These are phyloP conservation scores for Omphalea diandra DNA, from an alignment of 441 rosid genomes.

Conservation along the genomic window DNA sequence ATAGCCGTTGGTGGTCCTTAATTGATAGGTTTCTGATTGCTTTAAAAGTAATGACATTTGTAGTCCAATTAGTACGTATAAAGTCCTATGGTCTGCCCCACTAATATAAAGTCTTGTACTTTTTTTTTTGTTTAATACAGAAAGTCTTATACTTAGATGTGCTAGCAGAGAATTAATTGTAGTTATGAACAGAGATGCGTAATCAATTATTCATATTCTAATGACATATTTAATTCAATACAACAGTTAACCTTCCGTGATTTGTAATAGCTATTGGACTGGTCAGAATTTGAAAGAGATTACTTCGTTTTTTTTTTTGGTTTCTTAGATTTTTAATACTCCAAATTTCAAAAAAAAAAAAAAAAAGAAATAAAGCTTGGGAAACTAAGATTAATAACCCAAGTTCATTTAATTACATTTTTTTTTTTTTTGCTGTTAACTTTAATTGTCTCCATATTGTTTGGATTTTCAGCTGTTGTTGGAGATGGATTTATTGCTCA, in stretches of 20 bases:
- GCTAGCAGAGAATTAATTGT: background rate
- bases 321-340: no score
- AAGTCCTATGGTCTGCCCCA: no score
- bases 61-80: background rate
- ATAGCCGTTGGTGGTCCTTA: background rate
- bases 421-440: no score
- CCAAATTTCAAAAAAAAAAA: no score
- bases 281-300: background rate
- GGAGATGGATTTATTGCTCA: slow-evolving; percentile 67
- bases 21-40: background rate
- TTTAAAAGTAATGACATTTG: background rate
- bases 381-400: no score
- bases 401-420: no score
- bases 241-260: background rate
- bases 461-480: slow-evolving; percentile 36
- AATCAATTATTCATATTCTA: no score
- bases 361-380: no score
- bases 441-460: no score
- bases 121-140: no score
- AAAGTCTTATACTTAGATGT: background rate
- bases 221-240: background rate
- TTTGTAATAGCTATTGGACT: background rate
- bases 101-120: no score
- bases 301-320: background rate
- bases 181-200: no score